phyloP scores from a whole-genome alignment of 164 flowering plant species.

The Malania oleifera region DNA sequence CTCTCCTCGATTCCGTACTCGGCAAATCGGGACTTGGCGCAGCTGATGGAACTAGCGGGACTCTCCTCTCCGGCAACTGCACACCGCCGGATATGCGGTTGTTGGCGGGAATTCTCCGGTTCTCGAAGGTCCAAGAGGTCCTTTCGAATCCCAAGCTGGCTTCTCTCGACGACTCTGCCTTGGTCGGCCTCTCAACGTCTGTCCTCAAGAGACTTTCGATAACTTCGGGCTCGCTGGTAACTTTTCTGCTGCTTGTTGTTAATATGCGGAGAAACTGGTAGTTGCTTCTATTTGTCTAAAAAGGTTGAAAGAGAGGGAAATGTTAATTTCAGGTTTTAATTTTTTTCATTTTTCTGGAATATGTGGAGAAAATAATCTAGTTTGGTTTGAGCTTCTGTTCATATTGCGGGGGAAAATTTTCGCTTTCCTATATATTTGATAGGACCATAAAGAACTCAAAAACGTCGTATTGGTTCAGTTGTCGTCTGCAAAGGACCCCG shows the following conservation, averaged over 20 bases:
- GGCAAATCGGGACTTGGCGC: conserved; percentile 15
- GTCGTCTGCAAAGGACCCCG: too few relatives aligned
- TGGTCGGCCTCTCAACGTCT: conserved; percentile 57
- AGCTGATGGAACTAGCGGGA: background rate
- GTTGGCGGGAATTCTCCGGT: conserved; percentile 63
- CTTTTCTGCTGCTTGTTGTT: background rate
- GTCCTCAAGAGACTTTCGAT: conserved; percentile 51
- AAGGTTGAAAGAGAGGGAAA: too few relatives aligned
- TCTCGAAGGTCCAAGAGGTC: conserved; percentile 15
- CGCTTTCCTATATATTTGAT: too few relatives aligned
- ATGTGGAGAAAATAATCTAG: too few relatives aligned
- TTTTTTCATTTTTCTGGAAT: too few relatives aligned
- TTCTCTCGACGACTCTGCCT: conserved; percentile 48
- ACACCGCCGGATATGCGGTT: conserved; percentile 21
- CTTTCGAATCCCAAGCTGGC: conserved; percentile 10
- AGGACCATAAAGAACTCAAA: too few relatives aligned
- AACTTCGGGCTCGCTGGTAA: conserved; percentile 76
- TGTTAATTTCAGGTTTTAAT: too few relatives aligned
- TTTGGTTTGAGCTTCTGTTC: too few relatives aligned
- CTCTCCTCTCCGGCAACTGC: conserved; percentile 2
- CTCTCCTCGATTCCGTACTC: conserved; percentile 44
- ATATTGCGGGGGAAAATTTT: too few relatives aligned
- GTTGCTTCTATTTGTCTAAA: too few relatives aligned
- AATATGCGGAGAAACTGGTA: too few relatives aligned
- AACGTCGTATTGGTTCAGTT: too few relatives aligned